phyloP scores from a whole-genome alignment of 352 stramenopile genomes.

The Pythium aristosporum region DNA sequence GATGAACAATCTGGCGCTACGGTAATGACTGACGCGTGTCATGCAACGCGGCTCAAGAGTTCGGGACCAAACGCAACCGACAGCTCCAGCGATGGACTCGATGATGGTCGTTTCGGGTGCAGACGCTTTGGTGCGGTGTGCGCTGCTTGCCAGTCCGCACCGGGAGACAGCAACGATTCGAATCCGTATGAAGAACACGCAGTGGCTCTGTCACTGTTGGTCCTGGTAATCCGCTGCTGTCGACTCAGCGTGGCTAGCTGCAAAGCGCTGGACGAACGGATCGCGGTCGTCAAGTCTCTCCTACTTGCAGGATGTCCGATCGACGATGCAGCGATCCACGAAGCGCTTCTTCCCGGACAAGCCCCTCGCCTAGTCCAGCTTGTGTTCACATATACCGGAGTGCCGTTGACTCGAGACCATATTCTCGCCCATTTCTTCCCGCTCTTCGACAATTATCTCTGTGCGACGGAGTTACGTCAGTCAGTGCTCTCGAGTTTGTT shows the following conservation, averaged over 20 bases:
- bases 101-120: constrained; percentile 23
- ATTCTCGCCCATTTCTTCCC: constrained; percentile 1
- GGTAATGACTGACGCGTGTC: too few relatives aligned
- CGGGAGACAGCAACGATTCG: not conserved
- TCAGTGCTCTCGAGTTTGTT: not conserved
- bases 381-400: not conserved
- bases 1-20: not conserved
- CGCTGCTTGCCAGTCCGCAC: constrained; percentile 4
- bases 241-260: not conserved
- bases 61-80: not conserved
- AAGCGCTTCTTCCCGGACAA: not conserved
- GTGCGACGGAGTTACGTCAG: not conserved
- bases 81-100: not conserved
- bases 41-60: too few relatives aligned
- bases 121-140: constrained; percentile 32
- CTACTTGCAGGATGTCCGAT: constrained; percentile 3
- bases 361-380: not conserved
- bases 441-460: not conserved
- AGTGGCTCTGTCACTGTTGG: constrained; percentile 25
- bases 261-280: not conserved
- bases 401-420: not conserved
- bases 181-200: not conserved
- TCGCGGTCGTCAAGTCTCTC: constrained; percentile 25
- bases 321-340: constrained; percentile 7
- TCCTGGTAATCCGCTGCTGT: constrained; percentile 35